These are phyloP conservation scores for Globisporangium nunn DNA, from an alignment of 352 stramenopile genomes.

Conservation along the genomic window DNA sequence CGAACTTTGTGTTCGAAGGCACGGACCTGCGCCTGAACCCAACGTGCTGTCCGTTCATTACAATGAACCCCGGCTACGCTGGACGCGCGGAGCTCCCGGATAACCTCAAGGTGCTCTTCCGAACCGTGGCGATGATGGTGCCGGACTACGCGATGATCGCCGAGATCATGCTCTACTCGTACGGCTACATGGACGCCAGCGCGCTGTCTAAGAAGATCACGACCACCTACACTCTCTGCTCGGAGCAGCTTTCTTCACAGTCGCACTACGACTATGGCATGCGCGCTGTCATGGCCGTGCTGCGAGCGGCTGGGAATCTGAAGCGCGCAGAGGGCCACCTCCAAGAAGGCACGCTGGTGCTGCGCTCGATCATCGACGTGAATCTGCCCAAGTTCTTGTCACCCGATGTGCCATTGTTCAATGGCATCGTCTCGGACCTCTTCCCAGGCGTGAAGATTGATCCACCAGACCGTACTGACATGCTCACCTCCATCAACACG, in stretches of 20 bases:
- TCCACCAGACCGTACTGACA: conserved; percentile 80
- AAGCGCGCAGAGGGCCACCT: conserved; percentile 75
- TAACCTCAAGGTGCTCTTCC: conserved; percentile 91
- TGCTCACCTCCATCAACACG: conserved; percentile 75
- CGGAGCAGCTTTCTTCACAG: conserved; percentile 91
- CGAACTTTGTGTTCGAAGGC: conserved; percentile 89
- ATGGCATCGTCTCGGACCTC: conserved; percentile 91
- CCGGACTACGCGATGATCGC: conserved; percentile 92
- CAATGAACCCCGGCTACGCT: conserved; percentile 90
- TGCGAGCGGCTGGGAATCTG: conserved; percentile 90
- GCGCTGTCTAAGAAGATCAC: conserved; percentile 92
- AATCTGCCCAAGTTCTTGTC: conserved; percentile 93
- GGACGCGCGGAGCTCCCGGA: conserved; percentile 87
- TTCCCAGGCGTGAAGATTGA: conserved; percentile 89
- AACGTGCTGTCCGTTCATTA: conserved; percentile 91
- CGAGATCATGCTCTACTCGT: conserved; percentile 93
- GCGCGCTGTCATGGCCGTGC: conserved; percentile 91
- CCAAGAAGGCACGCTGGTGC: conserved; percentile 84
- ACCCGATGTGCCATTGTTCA: conserved; percentile 91
- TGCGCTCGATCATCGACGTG: conserved; percentile 92
- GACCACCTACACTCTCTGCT: conserved; percentile 91
- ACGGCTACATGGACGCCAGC: conserved; percentile 88
- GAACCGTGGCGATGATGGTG: conserved; percentile 92
- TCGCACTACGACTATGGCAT: conserved; percentile 96
- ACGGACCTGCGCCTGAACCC: conserved; percentile 85